Conservation (phyloP, 208 protist species). For the Trypanosoma brucei region DNA sequence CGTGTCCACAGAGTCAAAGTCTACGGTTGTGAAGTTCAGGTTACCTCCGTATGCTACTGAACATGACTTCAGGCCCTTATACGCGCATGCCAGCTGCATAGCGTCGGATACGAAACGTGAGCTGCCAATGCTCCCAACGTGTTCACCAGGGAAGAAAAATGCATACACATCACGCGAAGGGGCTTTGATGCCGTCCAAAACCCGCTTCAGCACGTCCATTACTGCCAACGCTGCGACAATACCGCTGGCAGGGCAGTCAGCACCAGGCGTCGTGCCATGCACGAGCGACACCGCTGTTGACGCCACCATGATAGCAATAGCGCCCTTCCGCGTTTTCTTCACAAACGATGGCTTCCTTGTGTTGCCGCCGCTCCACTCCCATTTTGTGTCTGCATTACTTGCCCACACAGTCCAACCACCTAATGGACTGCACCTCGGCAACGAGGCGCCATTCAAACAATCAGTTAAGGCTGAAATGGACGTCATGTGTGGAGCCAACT, state of each 20-base stretch:
- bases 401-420: constrained; percentile 32
- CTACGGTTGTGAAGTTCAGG: constrained; percentile 39
- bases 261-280: constrained; percentile 14
- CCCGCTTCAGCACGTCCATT: constrained; percentile 18
- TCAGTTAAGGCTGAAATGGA: background rate
- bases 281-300: constrained; percentile 17
- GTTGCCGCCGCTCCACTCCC: constrained; percentile 17
- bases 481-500: background rate
- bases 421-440: constrained; percentile 14
- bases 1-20: constrained; percentile 23
- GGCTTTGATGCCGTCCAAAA: background rate
- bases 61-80: constrained; percentile 14
- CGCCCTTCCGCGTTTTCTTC: constrained; percentile 18
- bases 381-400: constrained; percentile 18
- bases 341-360: constrained; percentile 7
- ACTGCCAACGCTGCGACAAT: constrained; percentile 24
- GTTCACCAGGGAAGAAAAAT: constrained; percentile 36
- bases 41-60: constrained; percentile 22
- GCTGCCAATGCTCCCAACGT: constrained; percentile 26
- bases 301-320: constrained; percentile 23
- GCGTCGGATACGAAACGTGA: constrained; percentile 28
- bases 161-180: constrained; percentile 22
- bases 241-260: constrained; percentile 23
- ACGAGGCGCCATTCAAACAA: background rate
- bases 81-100: constrained; percentile 5